These are phyloP conservation scores for Saturnispora quitensis DNA, from an alignment of 805 yeast species.

Conservation along the genomic window DNA sequence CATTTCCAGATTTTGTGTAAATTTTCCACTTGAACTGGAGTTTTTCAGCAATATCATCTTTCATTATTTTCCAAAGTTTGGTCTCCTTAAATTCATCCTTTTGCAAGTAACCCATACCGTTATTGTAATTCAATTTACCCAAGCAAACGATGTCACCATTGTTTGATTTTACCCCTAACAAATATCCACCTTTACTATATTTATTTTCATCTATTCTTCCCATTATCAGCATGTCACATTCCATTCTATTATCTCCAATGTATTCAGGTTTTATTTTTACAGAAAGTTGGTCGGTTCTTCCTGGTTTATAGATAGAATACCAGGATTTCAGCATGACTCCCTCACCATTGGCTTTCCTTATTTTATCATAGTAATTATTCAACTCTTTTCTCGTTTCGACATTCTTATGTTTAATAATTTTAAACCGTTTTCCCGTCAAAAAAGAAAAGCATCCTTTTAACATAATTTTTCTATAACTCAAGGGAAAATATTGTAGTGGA, in stretches of 20 bases:
- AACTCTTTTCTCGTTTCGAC: background rate
- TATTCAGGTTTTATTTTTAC: constrained; percentile 89
- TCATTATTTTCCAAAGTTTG: constrained; percentile 45
- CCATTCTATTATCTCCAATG: constrained; percentile 76
- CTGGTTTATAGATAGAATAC: constrained; percentile 47
- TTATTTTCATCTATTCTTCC: constrained; percentile 40
- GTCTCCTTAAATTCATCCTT: background rate
- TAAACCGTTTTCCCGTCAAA: background rate
- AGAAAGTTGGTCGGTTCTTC: constrained; percentile 60
- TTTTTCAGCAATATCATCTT: constrained; percentile 49
- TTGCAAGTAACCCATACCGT: constrained; percentile 2
- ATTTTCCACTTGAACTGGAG: constrained; percentile 1
- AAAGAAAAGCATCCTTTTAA: background rate
- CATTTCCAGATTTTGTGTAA: constrained; percentile 1
- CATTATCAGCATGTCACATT: constrained; percentile 67
- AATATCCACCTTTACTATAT: constrained; percentile 1
- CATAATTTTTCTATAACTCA: background rate
- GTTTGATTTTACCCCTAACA: background rate
- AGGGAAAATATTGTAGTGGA: constrained; percentile 1
- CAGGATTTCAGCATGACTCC: constrained; percentile 74
- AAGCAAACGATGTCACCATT: background rate
- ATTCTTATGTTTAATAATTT: background rate
- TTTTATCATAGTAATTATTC: background rate
- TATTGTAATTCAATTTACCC: constrained; percentile 4
- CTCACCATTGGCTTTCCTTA: constrained; percentile 59